Conservation (phyloP, 208 protist species). For the Wallacemonas sp. region DNA sequence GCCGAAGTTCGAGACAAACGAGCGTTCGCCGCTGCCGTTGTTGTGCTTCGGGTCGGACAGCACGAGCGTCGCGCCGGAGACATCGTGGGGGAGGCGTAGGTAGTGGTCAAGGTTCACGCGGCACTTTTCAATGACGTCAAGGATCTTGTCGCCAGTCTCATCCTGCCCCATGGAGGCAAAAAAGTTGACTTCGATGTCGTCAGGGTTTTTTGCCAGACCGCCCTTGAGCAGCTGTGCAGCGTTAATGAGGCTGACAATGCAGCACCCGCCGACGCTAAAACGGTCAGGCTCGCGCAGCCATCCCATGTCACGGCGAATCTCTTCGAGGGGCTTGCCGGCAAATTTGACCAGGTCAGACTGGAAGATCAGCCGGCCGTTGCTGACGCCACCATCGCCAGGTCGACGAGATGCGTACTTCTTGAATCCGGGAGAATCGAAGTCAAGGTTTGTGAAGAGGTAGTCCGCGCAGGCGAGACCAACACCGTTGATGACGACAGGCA, state of each 20-base stretch:
- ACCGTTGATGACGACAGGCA: constrained; percentile 13
- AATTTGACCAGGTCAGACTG: constrained; percentile 21
- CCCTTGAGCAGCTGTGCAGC: constrained; percentile 22
- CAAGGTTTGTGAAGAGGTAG: constrained; percentile 30
- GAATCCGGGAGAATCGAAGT: constrained; percentile 27
- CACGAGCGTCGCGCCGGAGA: constrained; percentile 6
- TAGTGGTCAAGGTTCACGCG: constrained; percentile 18
- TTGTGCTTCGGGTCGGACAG: constrained; percentile 27
- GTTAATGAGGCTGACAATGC: constrained; percentile 29
- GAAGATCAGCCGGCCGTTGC: constrained; percentile 24
- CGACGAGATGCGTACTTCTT: constrained; percentile 21
- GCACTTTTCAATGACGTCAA: constrained; percentile 21
- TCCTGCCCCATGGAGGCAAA: constrained; percentile 18
- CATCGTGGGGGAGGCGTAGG: constrained; percentile 6
- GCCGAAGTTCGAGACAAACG: constrained; percentile 28
- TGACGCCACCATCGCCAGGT: constrained; percentile 21
- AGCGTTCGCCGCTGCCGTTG: constrained; percentile 27
- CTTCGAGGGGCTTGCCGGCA: constrained; percentile 16
- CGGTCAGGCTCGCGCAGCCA: constrained; percentile 18
- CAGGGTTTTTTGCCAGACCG: not conserved
- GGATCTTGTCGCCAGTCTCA: constrained; percentile 13
- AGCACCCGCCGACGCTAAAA: constrained; percentile 27
- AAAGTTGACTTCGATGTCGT: constrained; percentile 16
- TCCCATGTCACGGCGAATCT: constrained; percentile 24
- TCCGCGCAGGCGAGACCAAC: constrained; percentile 23